Percentiles rank a stretch among this genome's conserved stretches.
Evolutionary conservation across 441 rosid species (phyloP).

Genomic region (Metrosideros polymorpha): DNA sequence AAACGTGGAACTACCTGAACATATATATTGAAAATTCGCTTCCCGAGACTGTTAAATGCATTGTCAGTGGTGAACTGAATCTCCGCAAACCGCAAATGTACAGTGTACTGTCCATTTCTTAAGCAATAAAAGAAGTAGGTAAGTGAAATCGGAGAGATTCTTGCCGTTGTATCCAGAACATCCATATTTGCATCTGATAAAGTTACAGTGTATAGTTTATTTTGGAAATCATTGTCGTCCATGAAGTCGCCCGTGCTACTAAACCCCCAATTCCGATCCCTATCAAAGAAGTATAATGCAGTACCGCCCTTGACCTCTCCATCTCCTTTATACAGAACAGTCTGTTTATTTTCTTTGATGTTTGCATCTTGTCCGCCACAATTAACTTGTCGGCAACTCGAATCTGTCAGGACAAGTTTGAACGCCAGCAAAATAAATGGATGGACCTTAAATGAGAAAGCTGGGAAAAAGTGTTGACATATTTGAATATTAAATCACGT

Average conservation of each 20-base stretch:
- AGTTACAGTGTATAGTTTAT: slow-evolving; percentile 35
- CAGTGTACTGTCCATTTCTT: slow-evolving; percentile 34
- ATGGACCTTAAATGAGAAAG: background rate
- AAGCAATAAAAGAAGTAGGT: slow-evolving; percentile 60
- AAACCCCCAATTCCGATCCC: slow-evolving; percentile 53
- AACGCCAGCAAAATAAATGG: background rate
- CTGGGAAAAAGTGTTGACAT: background rate
- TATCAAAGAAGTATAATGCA: slow-evolving; percentile 34
- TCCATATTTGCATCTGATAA: slow-evolving; percentile 12
- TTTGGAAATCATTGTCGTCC: slow-evolving; percentile 65
- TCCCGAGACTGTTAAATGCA: slow-evolving; percentile 41
- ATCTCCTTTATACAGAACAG: slow-evolving; percentile 48
- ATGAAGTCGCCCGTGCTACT: slow-evolving; percentile 78
- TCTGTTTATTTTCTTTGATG: slow-evolving; percentile 21
- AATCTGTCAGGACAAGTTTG: slow-evolving; percentile 22
- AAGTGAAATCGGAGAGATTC: slow-evolving; percentile 47
- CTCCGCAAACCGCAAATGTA: slow-evolving; percentile 52
- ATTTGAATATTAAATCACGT: background rate
- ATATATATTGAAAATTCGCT: slow-evolving; percentile 49
- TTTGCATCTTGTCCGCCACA: slow-evolving; percentile 48
- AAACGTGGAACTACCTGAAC: slow-evolving; percentile 36
- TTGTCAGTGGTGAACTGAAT: slow-evolving; percentile 35
- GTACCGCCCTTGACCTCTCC: slow-evolving; percentile 44
- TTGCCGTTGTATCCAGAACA: slow-evolving; percentile 38
- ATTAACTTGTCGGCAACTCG: slow-evolving; percentile 50